Conservation (phyloP, 352 stramenopile genomes). For the Halophytophthora batemanensis region DNA sequence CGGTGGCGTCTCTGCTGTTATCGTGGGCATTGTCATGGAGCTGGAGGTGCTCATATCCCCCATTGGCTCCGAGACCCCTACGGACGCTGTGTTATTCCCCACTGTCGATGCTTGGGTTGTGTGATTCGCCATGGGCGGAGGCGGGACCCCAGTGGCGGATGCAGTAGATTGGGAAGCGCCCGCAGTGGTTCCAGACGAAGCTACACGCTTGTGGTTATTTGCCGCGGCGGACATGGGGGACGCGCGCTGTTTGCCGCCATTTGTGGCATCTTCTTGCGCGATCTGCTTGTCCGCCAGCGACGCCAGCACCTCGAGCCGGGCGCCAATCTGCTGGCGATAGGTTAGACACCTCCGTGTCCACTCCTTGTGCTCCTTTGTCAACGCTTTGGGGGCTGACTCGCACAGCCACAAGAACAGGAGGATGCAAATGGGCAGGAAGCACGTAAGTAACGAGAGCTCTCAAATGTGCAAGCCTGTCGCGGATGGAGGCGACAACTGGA, state of each 20-base stretch:
- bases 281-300: slow-evolving; percentile 82
- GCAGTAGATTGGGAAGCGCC: slow-evolving; percentile 1
- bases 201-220: slow-evolving; percentile 7
- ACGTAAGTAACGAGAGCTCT: neutral
- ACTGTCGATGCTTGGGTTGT: slow-evolving; percentile 14
- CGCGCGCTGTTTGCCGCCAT: slow-evolving; percentile 2
- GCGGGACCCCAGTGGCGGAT: neutral
- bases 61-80: neutral
- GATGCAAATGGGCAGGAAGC: slow-evolving; percentile 1
- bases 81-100: slow-evolving; percentile 7
- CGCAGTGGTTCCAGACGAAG: slow-evolving; percentile 4
- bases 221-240: slow-evolving; percentile 5
- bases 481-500: too few species aligned
- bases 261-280: slow-evolving; percentile 51
- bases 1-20: slow-evolving; percentile 15
- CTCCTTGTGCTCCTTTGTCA: slow-evolving; percentile 60
- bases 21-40: slow-evolving; percentile 22
- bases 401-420: slow-evolving; percentile 1
- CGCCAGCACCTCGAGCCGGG: slow-evolving; percentile 66
- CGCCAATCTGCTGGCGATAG: slow-evolving; percentile 69
- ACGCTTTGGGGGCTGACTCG: slow-evolving; percentile 43
- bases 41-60: slow-evolving; percentile 14
- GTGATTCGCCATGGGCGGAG: slow-evolving; percentile 10
- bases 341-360: slow-evolving; percentile 65
- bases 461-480: neutral